Percentiles rank a stretch among this genome's conserved stretches.
Evolutionary conservation across 495 filamentous ascomycete species (phyloP).

Genomic region (Tuber umbilicatum): DNA sequence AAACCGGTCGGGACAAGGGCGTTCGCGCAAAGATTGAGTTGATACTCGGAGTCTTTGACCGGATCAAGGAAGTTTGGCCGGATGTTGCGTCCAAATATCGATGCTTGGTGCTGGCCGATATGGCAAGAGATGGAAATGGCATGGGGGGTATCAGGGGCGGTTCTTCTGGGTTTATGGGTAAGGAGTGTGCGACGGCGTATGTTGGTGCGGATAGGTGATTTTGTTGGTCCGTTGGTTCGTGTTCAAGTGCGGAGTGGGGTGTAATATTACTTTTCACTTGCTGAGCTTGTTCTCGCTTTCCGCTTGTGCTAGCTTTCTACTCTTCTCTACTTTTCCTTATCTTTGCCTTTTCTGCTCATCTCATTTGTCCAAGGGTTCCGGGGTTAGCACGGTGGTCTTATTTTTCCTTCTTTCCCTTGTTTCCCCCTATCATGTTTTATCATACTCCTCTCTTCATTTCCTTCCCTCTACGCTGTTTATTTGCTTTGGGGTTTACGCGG

Average conservation of each 20-base stretch:
- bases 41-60: conserved; percentile 25
- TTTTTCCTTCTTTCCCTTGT: neutral
- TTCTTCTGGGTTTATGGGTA: conserved; percentile 15
- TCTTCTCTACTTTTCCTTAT: neutral
- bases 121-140: conserved; percentile 16
- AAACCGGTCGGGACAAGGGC: conserved; percentile 14
- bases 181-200: conserved; percentile 17
- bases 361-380: neutral
- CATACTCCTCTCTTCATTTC: neutral
- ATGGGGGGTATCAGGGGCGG: conserved; percentile 9
- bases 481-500: neutral
- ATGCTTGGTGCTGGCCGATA: conserved; percentile 18
- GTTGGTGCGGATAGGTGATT: conserved; percentile 8
- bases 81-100: conserved; percentile 21
- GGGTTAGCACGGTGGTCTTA: conserved; percentile 1
- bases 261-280: conserved; percentile 3
- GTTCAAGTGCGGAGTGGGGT: neutral
- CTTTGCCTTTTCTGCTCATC: neutral
- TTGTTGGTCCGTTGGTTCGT: neutral
- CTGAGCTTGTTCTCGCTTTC: neutral
- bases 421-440: neutral
- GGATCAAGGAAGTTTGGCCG: conserved; percentile 25
- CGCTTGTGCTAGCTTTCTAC: neutral
- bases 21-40: conserved; percentile 24
- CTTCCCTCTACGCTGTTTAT: neutral